Base-by-base conservation (phyloP, 2,329 filamentous ascomycete species). In the Fonsecaea nubica region DNA sequence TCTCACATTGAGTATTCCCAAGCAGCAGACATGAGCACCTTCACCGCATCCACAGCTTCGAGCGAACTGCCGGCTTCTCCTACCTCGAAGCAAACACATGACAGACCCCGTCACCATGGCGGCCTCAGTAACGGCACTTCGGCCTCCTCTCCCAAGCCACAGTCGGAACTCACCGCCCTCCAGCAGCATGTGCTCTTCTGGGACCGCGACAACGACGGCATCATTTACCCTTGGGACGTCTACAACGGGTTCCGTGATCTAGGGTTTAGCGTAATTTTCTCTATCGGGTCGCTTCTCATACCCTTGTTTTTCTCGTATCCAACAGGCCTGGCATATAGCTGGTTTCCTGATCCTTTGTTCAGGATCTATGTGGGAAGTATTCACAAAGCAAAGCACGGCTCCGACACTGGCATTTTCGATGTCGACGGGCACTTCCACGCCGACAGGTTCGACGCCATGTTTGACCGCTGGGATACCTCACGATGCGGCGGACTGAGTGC, bases 191-290 rank as follows among this genome's bases (percentile, higher is more conserved):
- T 80, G 70, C 76, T 77, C 30, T 86, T 84, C 77, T 87, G 82
- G 70, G 84, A 86, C 73, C 71, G 74, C 5, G 84, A 86, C 72
- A 72, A 75, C 42, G 85, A 86, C 71, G 82, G 81, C 50, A 75
- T 86, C 30, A 82, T 86, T 66, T 85, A 80, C 79, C 84, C 85
- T 0, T 72, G 69, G 3, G 84, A 86, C 72, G 86, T 84, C 3
- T 86, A 80, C 74, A 57, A 66, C 18, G 82, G 83, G 8, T 84
- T 84, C 71, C 76, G 79, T 52, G 74, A 74, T 3, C 77, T 83
- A 15, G 83, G 83, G 30, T 85, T 70, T 62, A 64, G 61, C 45
- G 33, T 70, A 52, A 12, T 65, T 15, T 68, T 83, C 66, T 81
- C 78, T 0, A 61, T 82, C 1, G 74, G 79, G 2, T 63, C 76